Base-by-base conservation (phyloP, 2,329 filamentous ascomycete genomes). In the Diaporthe aspalathi region DNA sequence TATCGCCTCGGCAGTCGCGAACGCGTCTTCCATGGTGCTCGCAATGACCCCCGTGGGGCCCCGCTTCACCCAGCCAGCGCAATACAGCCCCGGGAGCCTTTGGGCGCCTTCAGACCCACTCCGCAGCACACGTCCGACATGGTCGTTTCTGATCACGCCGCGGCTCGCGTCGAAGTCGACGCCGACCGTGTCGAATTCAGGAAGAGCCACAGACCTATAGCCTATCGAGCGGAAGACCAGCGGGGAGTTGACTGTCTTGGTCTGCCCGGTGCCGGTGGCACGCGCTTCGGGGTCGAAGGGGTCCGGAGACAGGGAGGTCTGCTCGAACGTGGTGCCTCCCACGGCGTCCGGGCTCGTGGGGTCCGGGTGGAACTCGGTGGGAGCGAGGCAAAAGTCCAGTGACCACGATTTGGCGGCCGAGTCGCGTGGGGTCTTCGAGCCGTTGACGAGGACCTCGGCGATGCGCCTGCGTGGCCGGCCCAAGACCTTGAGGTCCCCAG, bases 11-110 rank as follows among this genome's bases (percentile, higher is more conserved):
- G 91, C 96, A 0, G 94, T 97, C 11, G 89, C 88, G 77, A 98
- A 99, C 0, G 96, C 95, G 80, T 99, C 96, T 72, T 92, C 90
- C 94, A 99, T 97, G 0, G 96, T 99, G 38, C 92, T 94, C 1
- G 95, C 95, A 79, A 99, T 99, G 4, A 98, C 95, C 2, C 96
- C 96, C 0, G 94, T 98, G 0, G 96, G 95, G 0, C 96, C 96
- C 45, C 92, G 89, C 83, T 98, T 98, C 12, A 98, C 94, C 96
- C 96, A 99, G 0, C 96, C 96, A 20, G 95, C 93, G 75, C 94
- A 97, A 82, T 99, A 99, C 35, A 97, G 81, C 0, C 95, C 94
- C 0, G 91, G 89, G 77, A 79, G 88, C 22, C 60, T 49, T 4
- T 17, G 53, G 12, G 17, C 7, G 14, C 29, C 54, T 24, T n/a